Conservation (phyloP, 2,329 filamentous ascomycete species). For the Colletotrichum truncatum region DNA sequence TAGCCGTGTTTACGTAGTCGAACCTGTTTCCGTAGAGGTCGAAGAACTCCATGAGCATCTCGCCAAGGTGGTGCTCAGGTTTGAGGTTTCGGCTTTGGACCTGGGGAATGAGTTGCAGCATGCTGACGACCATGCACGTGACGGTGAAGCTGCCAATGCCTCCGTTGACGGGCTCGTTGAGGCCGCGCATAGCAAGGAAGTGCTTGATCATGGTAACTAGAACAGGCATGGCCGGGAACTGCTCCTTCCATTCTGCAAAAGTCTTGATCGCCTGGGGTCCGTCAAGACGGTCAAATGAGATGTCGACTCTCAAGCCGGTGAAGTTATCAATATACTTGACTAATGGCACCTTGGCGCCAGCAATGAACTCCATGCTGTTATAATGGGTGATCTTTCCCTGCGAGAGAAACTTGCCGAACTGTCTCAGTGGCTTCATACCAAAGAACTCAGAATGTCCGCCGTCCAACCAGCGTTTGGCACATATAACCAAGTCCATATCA, state of each 20-base stretch:
- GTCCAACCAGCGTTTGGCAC: constrained; percentile 51
- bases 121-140: constrained; percentile 91
- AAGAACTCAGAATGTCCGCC: constrained; percentile 59
- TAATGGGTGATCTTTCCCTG: constrained; percentile 64
- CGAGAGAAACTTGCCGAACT: constrained; percentile 69
- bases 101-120: constrained; percentile 82
- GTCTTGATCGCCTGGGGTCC: constrained; percentile 84
- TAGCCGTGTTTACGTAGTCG: constrained; percentile 74
- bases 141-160: constrained; percentile 94
- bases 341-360: constrained; percentile 84
- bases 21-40: constrained; percentile 89
- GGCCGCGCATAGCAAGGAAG: constrained; percentile 84
- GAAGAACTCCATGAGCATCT: constrained; percentile 87
- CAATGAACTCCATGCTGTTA: constrained; percentile 73
- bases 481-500: constrained; percentile 93
- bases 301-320: constrained; percentile 86
- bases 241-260: constrained; percentile 80
- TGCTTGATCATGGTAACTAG: constrained; percentile 93
- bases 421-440: constrained; percentile 65
- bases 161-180: constrained; percentile 92
- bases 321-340: constrained; percentile 86
- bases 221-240: constrained; percentile 86
- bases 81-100: constrained; percentile 68
- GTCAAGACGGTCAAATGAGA: constrained; percentile 92
- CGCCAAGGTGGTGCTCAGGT: constrained; percentile 75